phyloP scores from a whole-genome alignment of 108 stramenopile species.

The Parietichytrium sp. region DNA sequence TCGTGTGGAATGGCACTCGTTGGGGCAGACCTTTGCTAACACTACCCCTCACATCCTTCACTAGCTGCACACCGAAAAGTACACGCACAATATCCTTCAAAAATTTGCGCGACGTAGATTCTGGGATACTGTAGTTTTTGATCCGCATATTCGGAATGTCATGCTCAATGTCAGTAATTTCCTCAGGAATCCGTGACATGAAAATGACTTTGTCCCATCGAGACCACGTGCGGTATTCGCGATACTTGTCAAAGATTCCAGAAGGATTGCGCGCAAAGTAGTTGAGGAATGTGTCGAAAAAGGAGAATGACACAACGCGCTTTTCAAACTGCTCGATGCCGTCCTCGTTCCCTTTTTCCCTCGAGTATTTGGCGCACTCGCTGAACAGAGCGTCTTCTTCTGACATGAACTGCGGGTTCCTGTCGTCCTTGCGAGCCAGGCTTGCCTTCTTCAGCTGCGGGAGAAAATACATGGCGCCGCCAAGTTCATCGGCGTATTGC shows the following conservation, averaged over 20 bases:
- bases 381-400: constrained; percentile 35
- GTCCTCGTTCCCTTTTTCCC: background rate
- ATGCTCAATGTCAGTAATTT: background rate
- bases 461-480: constrained; percentile 1
- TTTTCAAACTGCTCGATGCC: constrained; percentile 43
- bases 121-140: background rate
- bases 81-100: background rate
- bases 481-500: background rate
- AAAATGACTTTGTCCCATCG: constrained; percentile 52
- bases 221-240: constrained; percentile 48
- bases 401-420: constrained; percentile 34
- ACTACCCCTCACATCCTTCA: background rate
- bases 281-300: constrained; percentile 11
- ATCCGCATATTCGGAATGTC: background rate
- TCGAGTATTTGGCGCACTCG: constrained; percentile 42
- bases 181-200: constrained; percentile 21
- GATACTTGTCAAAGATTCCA: constrained; percentile 47
- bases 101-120: background rate
- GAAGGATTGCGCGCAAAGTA: constrained; percentile 15
- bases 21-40: background rate
- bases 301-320: constrained; percentile 33
- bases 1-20: background rate
- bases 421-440: constrained; percentile 32
- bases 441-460: background rate
- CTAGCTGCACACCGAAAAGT: background rate